Evolutionary conservation across 148 eudicot genomes (phyloP).

Genomic region (Camellia sinensis): DNA sequence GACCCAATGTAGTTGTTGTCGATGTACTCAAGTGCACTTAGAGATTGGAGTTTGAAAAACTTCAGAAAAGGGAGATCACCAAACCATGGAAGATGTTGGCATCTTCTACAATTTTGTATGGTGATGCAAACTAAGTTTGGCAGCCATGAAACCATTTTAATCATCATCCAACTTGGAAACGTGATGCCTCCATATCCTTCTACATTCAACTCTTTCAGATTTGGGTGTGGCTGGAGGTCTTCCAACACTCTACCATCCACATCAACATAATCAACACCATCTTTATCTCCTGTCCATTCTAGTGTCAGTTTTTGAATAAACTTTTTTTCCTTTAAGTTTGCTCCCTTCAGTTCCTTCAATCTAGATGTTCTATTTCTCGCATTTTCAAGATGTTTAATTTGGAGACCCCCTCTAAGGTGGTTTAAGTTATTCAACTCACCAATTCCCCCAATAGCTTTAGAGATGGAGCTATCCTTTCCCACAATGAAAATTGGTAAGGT

Average conservation of each 20-base stretch:
- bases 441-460: background rate
- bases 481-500: background rate
- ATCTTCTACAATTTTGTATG: background rate
- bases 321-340: background rate
- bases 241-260: background rate
- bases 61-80: background rate
- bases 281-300: background rate
- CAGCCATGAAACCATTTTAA: background rate
- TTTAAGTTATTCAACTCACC: background rate
- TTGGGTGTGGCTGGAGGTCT: background rate
- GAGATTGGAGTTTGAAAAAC: background rate
- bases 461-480: background rate
- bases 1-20: background rate
- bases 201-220: background rate
- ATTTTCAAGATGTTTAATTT: background rate
- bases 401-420: background rate
- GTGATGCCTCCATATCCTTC: background rate
- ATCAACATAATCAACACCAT: background rate
- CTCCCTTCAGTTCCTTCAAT: background rate
- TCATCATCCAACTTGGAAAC: background rate
- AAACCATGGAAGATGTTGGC: background rate
- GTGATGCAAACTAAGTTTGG: background rate
- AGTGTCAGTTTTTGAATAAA: background rate
- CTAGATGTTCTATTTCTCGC: background rate
- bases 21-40: background rate